Evolutionary conservation across 2,329 filamentous ascomycete species (phyloP).

Genomic region (Decorospora gaudefroyi): DNA sequence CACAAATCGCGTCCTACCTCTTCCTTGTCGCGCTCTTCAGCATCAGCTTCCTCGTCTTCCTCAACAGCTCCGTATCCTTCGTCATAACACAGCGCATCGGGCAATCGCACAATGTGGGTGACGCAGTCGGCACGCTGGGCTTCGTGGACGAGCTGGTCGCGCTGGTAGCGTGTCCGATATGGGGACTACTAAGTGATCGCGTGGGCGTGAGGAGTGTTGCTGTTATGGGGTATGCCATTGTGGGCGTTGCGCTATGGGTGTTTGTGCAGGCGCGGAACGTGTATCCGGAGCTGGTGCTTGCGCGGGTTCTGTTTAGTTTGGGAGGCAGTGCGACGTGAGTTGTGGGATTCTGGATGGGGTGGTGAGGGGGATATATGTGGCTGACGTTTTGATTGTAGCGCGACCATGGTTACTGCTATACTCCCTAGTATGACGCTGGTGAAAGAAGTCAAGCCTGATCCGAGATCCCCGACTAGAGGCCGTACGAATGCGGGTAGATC

Average conservation of each 20-base stretch:
- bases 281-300: slow-evolving; percentile 85
- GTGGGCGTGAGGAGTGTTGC: slow-evolving; percentile 68
- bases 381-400: slow-evolving; percentile 42
- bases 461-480: slow-evolving; percentile 31
- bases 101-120: slow-evolving; percentile 71
- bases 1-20: slow-evolving; percentile 71
- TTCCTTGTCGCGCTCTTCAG: slow-evolving; percentile 82
- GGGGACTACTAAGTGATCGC: slow-evolving; percentile 78
- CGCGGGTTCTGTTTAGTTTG: slow-evolving; percentile 83
- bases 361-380: too few relatives aligned
- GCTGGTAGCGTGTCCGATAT: slow-evolving; percentile 76
- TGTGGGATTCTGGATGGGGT: slow-evolving; percentile 2
- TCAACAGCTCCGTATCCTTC: slow-evolving; percentile 83
- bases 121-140: slow-evolving; percentile 81
- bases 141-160: slow-evolving; percentile 85
- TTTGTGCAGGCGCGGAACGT: slow-evolving; percentile 87
- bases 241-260: slow-evolving; percentile 74
- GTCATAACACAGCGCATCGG: slow-evolving; percentile 83
- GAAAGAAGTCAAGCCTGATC: slow-evolving; percentile 31
- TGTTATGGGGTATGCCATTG: slow-evolving; percentile 78
- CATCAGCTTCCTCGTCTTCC: slow-evolving; percentile 87
- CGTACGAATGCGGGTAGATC: slow-evolving; percentile 49
- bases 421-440: slow-evolving; percentile 69
- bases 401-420: slow-evolving; percentile 97
- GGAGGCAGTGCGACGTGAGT: slow-evolving; percentile 82